Percentiles rank a stretch among this genome's conserved stretches.
Evolutionary conservation across 2,329 filamentous ascomycete genomes (phyloP).

Genomic region (Monosporascus sp.): DNA sequence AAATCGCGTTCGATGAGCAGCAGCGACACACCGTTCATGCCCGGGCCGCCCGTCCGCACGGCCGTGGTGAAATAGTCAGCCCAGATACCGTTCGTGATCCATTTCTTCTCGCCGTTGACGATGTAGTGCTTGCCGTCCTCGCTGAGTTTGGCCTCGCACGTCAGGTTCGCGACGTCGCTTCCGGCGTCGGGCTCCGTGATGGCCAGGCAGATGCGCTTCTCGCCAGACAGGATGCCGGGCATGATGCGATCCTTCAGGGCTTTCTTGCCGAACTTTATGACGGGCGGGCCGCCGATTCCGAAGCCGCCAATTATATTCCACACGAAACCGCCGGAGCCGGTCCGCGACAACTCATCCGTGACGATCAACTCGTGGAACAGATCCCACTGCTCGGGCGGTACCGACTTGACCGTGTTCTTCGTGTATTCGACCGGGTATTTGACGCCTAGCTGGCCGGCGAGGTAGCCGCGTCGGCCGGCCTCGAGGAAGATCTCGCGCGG

Average conservation of each 20-base stretch:
- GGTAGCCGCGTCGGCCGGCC: constrained; percentile 88
- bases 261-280: constrained; percentile 89
- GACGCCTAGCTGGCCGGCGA: constrained; percentile 84
- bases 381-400: constrained; percentile 88
- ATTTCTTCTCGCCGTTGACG: constrained; percentile 99
- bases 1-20: constrained; percentile 83
- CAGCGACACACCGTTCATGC: constrained; percentile 89
- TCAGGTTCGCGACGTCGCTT: constrained; percentile 90
- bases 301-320: constrained; percentile 98
- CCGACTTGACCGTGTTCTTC: constrained; percentile 66
- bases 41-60: constrained; percentile 79
- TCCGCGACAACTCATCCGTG: constrained; percentile 88
- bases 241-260: constrained; percentile 79
- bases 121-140: constrained; percentile 99
- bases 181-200: constrained; percentile 97
- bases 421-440: constrained; percentile 75
- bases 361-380: constrained; percentile 96
- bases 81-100: constrained; percentile 99
- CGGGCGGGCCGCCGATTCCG: constrained; percentile 86
- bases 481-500: constrained; percentile 89
- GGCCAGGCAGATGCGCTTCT: constrained; percentile 95
- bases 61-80: constrained; percentile 96
- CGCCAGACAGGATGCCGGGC: constrained; percentile 80
- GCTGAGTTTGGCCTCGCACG: constrained; percentile 89
- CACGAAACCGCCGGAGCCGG: constrained; percentile 85